Conservation (phyloP, 176 grass and related monocot genomes). For the Oryza meyeriana region DNA sequence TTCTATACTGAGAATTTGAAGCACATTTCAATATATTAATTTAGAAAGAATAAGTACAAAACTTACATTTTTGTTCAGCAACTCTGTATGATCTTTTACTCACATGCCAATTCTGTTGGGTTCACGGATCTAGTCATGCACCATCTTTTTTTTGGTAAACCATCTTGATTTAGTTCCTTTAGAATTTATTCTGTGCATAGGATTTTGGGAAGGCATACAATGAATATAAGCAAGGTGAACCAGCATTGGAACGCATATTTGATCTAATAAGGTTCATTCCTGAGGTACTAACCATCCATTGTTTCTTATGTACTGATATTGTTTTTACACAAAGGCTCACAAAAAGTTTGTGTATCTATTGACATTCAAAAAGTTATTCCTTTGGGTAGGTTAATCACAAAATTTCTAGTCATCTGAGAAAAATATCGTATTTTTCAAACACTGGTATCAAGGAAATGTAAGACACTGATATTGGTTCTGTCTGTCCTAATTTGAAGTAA, state of each 20-base stretch:
- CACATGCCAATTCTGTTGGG: not conserved
- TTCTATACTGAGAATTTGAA: too few species aligned
- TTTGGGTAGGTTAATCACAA: not conserved
- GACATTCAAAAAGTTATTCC: too few species aligned
- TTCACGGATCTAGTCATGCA: not conserved
- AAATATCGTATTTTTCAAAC: constrained; percentile 19
- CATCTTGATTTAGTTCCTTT: constrained; percentile 9
- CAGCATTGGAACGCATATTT: constrained; percentile 73
- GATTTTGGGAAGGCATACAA: constrained; percentile 81
- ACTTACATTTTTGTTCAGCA: not conserved
- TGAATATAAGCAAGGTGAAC: constrained; percentile 85
- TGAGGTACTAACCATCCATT: constrained; percentile 46
- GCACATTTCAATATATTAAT: not conserved
- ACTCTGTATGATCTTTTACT: not conserved
- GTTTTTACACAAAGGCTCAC: too few species aligned
- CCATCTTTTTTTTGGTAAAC: constrained; percentile 6
- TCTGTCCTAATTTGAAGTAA: constrained; percentile 6
- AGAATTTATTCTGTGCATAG: constrained; percentile 32
- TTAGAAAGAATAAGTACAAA: not conserved
- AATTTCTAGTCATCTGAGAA: not conserved
- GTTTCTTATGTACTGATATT: constrained; percentile 14
- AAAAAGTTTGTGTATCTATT: too few species aligned
- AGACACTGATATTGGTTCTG: not conserved
- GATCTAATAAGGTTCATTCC: constrained; percentile 63
- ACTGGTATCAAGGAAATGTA: constrained; percentile 14